Evolutionary conservation across 1,284 basidiomycete species (phyloP), one percentile per base, ranked within the genome.

Genomic region (Sporisorium graminicola): DNA sequence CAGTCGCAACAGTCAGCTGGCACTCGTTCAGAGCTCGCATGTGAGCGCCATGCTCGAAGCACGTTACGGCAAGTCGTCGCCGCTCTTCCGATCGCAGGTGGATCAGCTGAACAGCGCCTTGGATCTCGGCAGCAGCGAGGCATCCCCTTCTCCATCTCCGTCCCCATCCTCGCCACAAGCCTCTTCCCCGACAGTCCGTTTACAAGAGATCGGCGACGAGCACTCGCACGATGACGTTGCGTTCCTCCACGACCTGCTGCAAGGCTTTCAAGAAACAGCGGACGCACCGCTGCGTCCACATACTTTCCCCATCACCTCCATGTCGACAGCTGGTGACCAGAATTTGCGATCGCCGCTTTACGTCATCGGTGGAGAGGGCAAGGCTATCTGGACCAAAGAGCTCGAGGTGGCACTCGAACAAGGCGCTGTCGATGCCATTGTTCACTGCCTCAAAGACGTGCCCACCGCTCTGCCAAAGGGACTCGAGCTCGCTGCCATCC

Each of bases 311-410:
- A 80, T 95, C 50, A 90, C 90, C 22, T 94, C 93, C 87, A 95
- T 96, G 92, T 89, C 92, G 40, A 97, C 94, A 1, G 91, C 91
- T 9, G 96, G 95, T 10, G 97, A 99, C 87, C 92, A 92, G 78
- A 96, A 98, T 83, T 92, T 95, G 86, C 91, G 86, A 35, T 88
- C 88, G 43, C 88, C 88, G 0, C 82, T 89, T 18, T 89, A 89
- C 79, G 87, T 89, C 26, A 86, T 88, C 51, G 87, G 87, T 18
- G 87, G 87, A 29, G 86, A 87, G 42, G 85, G 86, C 64, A 94
- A 95, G 86, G 91, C 92, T 0, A 87, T 98, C 18, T 98, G 95
- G 95, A 98, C 95, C 31, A 93, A 94, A 84, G 95, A 98, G 84
- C 90, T 98, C 67, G 95, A 98, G 86, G 92, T 92, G 22, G 91